These are phyloP conservation scores for Tulasnella sp. DNA, from an alignment of 768 basidiomycete genomes.

Conservation along the genomic window DNA sequence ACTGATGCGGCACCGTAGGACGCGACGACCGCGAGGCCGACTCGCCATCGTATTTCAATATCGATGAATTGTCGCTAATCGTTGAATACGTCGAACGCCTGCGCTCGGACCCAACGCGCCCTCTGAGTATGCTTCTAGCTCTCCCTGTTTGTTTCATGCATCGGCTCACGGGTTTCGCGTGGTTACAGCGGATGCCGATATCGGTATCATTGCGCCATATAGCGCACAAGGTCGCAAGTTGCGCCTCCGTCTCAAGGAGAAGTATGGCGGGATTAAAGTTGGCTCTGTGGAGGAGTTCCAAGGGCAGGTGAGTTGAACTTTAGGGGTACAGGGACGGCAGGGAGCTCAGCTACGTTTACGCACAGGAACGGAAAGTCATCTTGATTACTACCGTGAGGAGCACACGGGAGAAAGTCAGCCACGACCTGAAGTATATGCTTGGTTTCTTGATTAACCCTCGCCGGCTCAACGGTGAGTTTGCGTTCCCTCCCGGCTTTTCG, in stretches of 20 bases:
- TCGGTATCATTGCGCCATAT: slow-evolving; percentile 34
- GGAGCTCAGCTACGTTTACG: neutral
- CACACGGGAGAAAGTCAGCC: slow-evolving; percentile 37
- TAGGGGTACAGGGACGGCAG: neutral
- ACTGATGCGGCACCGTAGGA: slow-evolving; percentile 20
- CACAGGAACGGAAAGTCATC: slow-evolving; percentile 43
- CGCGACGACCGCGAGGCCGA: slow-evolving; percentile 27
- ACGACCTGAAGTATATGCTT: slow-evolving; percentile 42
- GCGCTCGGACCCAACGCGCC: slow-evolving; percentile 23
- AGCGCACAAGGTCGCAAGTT: slow-evolving; percentile 30
- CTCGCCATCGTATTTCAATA: slow-evolving; percentile 34
- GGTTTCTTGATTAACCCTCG: slow-evolving; percentile 30
- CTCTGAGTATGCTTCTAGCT: slow-evolving; percentile 21
- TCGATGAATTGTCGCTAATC: slow-evolving; percentile 29
- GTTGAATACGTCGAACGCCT: slow-evolving; percentile 27
- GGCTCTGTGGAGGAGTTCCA: slow-evolving; percentile 34
- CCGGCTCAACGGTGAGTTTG: neutral
- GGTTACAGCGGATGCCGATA: slow-evolving; percentile 24
- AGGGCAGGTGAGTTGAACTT: slow-evolving; percentile 27
- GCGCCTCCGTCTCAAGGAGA: slow-evolving; percentile 21
- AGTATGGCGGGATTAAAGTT: slow-evolving; percentile 24
- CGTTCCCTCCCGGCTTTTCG: neutral
- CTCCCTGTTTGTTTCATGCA: too few relatives aligned
- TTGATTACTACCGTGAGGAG: slow-evolving; percentile 49
- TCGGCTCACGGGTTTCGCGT: neutral